Conservation (phyloP, 1,139 yeast genomes). For the Pichia sp. region DNA sequence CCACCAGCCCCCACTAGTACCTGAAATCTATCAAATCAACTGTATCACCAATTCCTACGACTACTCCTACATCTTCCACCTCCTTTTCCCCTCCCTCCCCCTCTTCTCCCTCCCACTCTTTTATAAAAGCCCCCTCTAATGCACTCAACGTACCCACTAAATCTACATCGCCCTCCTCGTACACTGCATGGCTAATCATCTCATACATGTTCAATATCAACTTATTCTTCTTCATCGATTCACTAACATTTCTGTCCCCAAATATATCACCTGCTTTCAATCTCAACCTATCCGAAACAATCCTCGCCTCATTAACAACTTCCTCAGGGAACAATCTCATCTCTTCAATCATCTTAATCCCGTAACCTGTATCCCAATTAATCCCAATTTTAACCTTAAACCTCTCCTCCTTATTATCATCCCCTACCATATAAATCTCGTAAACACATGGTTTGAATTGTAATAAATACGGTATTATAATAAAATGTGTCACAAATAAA, state of each 20-base stretch:
- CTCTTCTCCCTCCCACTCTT: neutral
- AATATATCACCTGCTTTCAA: neutral
- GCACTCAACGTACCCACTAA: neutral
- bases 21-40: neutral
- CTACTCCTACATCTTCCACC: neutral
- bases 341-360: constrained; percentile 30
- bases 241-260: too few species aligned
- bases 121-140: neutral
- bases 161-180: neutral
- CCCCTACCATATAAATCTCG: constrained; percentile 26
- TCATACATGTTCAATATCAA: constrained; percentile 1
- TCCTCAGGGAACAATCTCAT: constrained; percentile 22
- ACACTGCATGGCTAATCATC: neutral
- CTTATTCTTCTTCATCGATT: neutral
- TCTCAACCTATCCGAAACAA: constrained; percentile 23
- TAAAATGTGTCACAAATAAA: constrained; percentile 35
- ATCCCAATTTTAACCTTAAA: constrained; percentile 26
- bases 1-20: too few species aligned
- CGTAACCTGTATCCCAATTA: constrained; percentile 21
- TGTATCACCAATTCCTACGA: neutral
- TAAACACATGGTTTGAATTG: constrained; percentile 15
- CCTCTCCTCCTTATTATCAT: constrained; percentile 30
- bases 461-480: constrained; percentile 31
- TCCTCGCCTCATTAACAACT: constrained; percentile 26
- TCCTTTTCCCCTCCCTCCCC: neutral